Evolutionary conservation across 148 eudicot species (phyloP).

Genomic region (Simmondsia chinensis): DNA sequence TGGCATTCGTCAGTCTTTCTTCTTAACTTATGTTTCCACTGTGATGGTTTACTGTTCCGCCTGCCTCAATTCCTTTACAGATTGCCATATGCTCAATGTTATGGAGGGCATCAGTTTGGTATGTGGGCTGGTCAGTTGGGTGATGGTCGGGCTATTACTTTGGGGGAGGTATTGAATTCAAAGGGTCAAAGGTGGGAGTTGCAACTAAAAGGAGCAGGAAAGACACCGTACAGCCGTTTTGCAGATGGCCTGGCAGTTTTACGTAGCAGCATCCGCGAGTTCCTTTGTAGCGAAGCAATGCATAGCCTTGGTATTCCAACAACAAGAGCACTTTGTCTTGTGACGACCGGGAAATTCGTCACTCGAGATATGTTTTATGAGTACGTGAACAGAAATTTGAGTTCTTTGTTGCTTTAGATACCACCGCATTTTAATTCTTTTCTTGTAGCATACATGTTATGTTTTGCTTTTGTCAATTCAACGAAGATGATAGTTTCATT

Average conservation of each 20-base stretch:
- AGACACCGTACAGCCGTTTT: slow-evolving; percentile 96
- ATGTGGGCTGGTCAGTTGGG: slow-evolving; percentile 99
- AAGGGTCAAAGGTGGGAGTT: slow-evolving; percentile 91
- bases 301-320: slow-evolving; percentile 94
- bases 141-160: slow-evolving; percentile 94
- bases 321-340: slow-evolving; percentile 90
- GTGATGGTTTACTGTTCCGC: neutral
- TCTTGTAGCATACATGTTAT: neutral
- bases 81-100: slow-evolving; percentile 88
- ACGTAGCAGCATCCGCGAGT: slow-evolving; percentile 91
- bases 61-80: slow-evolving; percentile 22
- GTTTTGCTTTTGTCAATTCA: no score
- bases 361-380: slow-evolving; percentile 94
- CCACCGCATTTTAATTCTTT: neutral
- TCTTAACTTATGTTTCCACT: neutral
- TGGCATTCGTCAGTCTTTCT: neutral
- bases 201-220: slow-evolving; percentile 97
- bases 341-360: slow-evolving; percentile 86
- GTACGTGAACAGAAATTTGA: slow-evolving; percentile 35
- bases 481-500: no score
- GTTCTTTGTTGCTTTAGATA: neutral
- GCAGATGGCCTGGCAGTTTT: slow-evolving; percentile 98
- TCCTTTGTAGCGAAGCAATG: slow-evolving; percentile 98
- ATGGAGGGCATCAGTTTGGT: slow-evolving; percentile 99
- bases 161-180: slow-evolving; percentile 80